phyloP scores from a whole-genome alignment of 2,329 filamentous ascomycete genomes.

The Penicillium sp. region DNA sequence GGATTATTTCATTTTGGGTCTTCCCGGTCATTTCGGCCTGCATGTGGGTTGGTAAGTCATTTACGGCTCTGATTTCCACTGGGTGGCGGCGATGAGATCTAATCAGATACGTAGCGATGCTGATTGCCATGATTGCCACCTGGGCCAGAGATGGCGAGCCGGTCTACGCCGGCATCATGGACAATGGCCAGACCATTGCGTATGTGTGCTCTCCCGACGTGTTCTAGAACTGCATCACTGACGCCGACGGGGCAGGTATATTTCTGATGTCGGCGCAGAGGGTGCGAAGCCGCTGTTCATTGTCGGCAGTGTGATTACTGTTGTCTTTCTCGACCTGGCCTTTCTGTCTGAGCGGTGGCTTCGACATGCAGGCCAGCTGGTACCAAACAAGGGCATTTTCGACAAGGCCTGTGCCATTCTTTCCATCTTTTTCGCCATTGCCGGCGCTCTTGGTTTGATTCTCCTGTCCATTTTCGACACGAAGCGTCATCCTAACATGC shows the following conservation, averaged over 20 bases:
- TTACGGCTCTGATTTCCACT: neutral
- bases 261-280: constrained; percentile 57
- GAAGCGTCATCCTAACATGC: constrained; percentile 60
- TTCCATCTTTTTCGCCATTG: constrained; percentile 60
- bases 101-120: constrained; percentile 48
- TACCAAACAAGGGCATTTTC: constrained; percentile 60
- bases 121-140: constrained; percentile 59
- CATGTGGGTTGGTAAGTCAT: constrained; percentile 51
- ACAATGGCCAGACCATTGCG: constrained; percentile 52
- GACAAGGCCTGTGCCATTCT: constrained; percentile 41
- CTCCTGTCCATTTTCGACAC: constrained; percentile 85
- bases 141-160: constrained; percentile 56
- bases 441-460: constrained; percentile 77
- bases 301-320: constrained; percentile 60
- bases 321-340: constrained; percentile 74
- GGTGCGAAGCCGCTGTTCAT: constrained; percentile 63
- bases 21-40: constrained; percentile 59
- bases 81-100: constrained; percentile 4
- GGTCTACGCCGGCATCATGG: constrained; percentile 53
- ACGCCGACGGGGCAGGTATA: constrained; percentile 36
- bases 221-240: neutral
- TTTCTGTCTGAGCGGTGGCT: constrained; percentile 83
- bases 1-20: constrained; percentile 51
- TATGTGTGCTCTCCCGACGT: constrained; percentile 33
- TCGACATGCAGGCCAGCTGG: constrained; percentile 74